Evolutionary conservation across 2,329 filamentous ascomycete species (phyloP), one percentile per base, ranked within the genome.

Genomic region (Nemania sp.): DNA sequence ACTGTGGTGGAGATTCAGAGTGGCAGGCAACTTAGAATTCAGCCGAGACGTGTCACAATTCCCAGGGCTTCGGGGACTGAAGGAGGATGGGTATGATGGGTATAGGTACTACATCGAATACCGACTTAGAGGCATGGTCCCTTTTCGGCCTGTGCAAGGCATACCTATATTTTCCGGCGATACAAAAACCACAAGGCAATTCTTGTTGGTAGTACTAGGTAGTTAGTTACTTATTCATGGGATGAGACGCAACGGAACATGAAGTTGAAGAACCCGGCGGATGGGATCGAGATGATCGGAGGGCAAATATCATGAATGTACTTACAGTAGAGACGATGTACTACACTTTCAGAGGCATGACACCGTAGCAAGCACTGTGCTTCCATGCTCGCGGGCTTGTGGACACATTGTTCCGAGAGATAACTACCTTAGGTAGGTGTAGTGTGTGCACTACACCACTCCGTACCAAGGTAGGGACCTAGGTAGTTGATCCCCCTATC

Each of bases 311-410:
- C 13, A 21, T n/a, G 45, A 59, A 37, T 35, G 35, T 39, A n/a
- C 11, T 39, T n/a, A n/a, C n/a, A n/a, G n/a, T n/a, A n/a, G n/a
- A n/a, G n/a, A n/a, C n/a, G n/a, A n/a, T n/a, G n/a, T n/a, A n/a
- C n/a, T n/a, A n/a, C n/a, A n/a, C n/a, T n/a, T n/a, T n/a, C n/a
- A n/a, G 20, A 51, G 35, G 54, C 51, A 53, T 53, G 39, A 45
- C 49, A 64, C 62, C 39, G 62, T 64, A 49, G n/a, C 45, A 18
- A 25, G 40, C 56, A 62, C 62, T 51, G 59, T 64, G 62, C 59
- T 57, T 25, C 62, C 62, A 56, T 53, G n/a, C 61, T 48, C 62
- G 35, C 40, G 62, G 62, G 62, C 51, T 62, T 34, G 54, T 21
- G 15, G 59, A 39, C 46, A 45, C 40, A 51, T 54, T 17, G 59